phyloP scores from a whole-genome alignment of 495 filamentous ascomycete species.

The Thozetella sp. region DNA sequence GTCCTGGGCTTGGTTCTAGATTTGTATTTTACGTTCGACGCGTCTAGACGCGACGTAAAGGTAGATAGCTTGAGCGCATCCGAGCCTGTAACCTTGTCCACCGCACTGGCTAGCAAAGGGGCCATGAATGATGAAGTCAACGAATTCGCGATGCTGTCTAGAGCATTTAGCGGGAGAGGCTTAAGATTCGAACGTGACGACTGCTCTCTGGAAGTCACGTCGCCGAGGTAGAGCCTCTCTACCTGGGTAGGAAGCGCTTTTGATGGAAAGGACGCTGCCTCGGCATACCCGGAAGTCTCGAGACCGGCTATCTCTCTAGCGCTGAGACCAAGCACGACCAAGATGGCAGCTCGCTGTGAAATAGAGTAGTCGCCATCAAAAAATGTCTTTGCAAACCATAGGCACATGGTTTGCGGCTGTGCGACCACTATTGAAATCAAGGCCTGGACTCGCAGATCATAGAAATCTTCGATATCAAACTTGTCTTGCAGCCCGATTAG shows the following conservation, averaged over 20 bases:
- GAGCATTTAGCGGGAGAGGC: constrained; percentile 54
- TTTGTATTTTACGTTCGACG: constrained; percentile 21
- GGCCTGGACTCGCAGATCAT: constrained; percentile 75
- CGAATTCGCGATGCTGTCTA: constrained; percentile 60
- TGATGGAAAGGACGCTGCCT: constrained; percentile 62
- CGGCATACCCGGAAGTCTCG: constrained; percentile 59
- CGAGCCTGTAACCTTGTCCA: constrained; percentile 72
- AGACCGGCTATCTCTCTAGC: constrained; percentile 89
- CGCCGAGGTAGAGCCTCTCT: constrained; percentile 46
- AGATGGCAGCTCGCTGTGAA: constrained; percentile 76
- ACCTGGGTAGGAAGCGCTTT: constrained; percentile 67
- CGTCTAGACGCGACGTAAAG: constrained; percentile 41
- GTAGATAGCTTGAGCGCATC: constrained; percentile 75
- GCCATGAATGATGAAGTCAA: constrained; percentile 73
- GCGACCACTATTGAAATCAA: constrained; percentile 83
- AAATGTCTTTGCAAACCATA: constrained; percentile 81
- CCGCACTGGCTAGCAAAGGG: constrained; percentile 75
- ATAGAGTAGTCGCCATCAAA: constrained; percentile 92
- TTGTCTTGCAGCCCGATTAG: constrained; percentile 82
- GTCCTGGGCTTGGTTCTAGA: constrained; percentile 49
- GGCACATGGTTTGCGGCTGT: constrained; percentile 75
- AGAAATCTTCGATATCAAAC: constrained; percentile 73
- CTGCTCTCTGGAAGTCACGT: constrained; percentile 8
- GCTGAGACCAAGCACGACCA: constrained; percentile 78
- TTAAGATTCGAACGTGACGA: constrained; percentile 38